Base-by-base conservation (phyloP, 2,329 filamentous ascomycete genomes). In the Fusarium lyarnte region DNA sequence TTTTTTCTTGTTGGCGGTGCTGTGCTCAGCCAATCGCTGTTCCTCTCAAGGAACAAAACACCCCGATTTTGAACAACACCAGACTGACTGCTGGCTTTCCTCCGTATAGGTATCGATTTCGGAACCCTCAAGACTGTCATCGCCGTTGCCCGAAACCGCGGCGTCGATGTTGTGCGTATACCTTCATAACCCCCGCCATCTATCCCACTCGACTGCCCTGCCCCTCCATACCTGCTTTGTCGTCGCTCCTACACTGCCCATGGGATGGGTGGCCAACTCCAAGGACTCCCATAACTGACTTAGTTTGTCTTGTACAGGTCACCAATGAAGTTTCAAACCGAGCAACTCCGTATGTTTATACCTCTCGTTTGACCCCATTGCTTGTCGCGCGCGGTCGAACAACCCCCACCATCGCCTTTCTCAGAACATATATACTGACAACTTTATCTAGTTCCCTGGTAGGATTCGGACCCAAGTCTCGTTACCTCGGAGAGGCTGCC, bases 321-420 rank as follows among this genome's bases (percentile, higher is more conserved):
- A 93, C 94, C 87, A 99, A 99, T 88, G 96, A 99, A 86, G 96
- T 98, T 79, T 99, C 96, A 77, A 98, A 99, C 89, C 92, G 96
- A 85, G 91, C 94, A 70, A 99, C 96, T 78, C 96, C 96, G 94
- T 98, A 93, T 89, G 94, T 92, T 62, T 45, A 38, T 35, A 39
- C 67, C 47, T 31, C 39, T 49, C 41, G 47, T 45, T 69, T 51
- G 51, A 60, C 69, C 47, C 31, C 55, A 27, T 51, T 59, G 47
- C 62, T 64, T 60, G 58, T 63, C 39, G 53, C 63, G 63, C 58
- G 39, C 43, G n/a, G 38, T 45, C 49, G 47, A 65, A 58, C 27
- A 61, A 64, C 58, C 66, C 70, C 13, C 17, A 36, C 31, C 70
- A 35, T 63, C 58, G 68, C 55, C 14, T 57, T 45, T 64, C 63